Evolutionary conservation across 176 grass and related monocot species (phyloP), one percentile per base, ranked within the genome.

Genomic region (Paspalum vaginatum): DNA sequence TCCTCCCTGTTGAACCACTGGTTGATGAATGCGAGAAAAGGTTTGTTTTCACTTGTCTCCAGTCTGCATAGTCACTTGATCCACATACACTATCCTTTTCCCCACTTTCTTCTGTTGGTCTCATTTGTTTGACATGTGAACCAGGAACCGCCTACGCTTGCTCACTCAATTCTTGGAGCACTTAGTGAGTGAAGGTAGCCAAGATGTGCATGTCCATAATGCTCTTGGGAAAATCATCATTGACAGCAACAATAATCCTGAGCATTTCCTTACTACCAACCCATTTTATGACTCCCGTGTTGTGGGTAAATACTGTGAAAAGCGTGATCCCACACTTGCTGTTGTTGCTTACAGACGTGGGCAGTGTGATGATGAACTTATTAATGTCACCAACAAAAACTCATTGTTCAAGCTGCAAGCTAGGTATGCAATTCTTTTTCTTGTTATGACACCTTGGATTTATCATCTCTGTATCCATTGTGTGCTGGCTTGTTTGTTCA

Each of bases 11-110:
- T 81, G 95, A 98, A 86, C 95, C 92, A 40, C 75, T 98, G 44
- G 95, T 98, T 37, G 95, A 89, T 62, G 95, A 98, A 77, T 98
- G 90, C 0, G 92, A 98, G 95, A 98, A 98, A 85, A 94, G 92
- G 92, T 94, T 74, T 81, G 76, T 13, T 54, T 38, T 3, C 38
- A 40, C 68, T 55, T 56, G 2, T 15, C 17, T 51, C 5, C 9
- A 63, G 8, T 13, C 5, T 63, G 8, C 9, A 0, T 4, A 6
- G 9, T 39, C 12, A 21, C 15, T 10, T 39, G 9, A 0, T 8
- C 20, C 25, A 14, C 2, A 9, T 8, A 1, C 18, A 7, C 53
- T 7, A 17, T 3, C 18, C 11, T 10, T 55, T 54, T 0, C 2
- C 22, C 14, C 10, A 24, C 2, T 1, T 69, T 25, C 32, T 54